A percentile compares a stretch with the other conserved stretches of the same genome.
phyloP scores from a whole-genome alignment of 495 filamentous ascomycete genomes.

The Neurospora sublineolata region DNA sequence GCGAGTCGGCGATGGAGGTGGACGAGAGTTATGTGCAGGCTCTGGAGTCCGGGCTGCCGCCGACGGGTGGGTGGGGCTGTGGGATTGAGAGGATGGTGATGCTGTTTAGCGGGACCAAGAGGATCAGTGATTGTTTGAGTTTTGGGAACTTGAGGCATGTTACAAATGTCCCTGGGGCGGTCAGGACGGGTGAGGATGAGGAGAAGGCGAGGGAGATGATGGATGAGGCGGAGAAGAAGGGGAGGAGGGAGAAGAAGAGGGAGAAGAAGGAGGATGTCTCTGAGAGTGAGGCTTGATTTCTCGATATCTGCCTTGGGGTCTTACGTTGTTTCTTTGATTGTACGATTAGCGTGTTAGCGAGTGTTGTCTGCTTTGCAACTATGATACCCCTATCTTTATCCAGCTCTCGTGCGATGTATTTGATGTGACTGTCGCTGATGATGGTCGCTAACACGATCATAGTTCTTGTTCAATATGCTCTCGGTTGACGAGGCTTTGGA shows the following conservation, averaged over 20 bases:
- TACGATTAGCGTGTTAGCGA: background rate
- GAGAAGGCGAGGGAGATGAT: background rate
- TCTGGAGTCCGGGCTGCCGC: slow-evolving; percentile 76
- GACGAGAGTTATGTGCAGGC: slow-evolving; percentile 80
- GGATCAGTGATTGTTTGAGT: slow-evolving; percentile 71
- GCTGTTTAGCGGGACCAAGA: slow-evolving; percentile 63
- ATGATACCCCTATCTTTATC: background rate
- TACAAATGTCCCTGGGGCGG: background rate
- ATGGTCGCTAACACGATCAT: background rate
- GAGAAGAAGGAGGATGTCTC: background rate
- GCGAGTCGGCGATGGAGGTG: slow-evolving; percentile 28
- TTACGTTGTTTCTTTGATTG: background rate
- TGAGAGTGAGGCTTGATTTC: background rate
- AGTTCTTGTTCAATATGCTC: background rate
- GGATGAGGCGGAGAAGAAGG: background rate
- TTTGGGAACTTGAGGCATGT: slow-evolving; percentile 81
- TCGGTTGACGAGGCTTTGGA: background rate
- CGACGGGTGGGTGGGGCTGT: slow-evolving; percentile 93
- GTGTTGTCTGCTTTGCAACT: background rate
- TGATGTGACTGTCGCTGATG: background rate
- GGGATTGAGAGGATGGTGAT: slow-evolving; percentile 84
- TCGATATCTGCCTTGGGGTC: background rate
- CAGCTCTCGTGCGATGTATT: background rate
- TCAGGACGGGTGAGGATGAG: background rate
- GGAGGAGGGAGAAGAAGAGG: background rate